Conservation (phyloP, 1,139 yeast species). For the Yamadazyma spencermartinsiae region DNA sequence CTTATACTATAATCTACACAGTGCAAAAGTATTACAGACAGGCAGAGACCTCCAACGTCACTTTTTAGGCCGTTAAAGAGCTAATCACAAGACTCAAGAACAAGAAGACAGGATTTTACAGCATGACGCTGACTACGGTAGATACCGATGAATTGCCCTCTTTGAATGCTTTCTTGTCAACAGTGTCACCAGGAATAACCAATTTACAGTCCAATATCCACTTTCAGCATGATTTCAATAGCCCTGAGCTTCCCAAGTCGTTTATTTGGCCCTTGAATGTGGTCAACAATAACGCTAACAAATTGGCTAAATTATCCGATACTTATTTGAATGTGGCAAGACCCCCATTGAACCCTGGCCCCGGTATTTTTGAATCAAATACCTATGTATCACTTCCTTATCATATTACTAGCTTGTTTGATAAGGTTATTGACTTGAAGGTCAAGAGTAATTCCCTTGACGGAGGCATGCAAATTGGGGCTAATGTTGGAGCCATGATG, state of each 20-base stretch:
- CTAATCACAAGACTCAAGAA: neutral
- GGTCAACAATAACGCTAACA: constrained; percentile 15
- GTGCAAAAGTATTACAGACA: too few species aligned
- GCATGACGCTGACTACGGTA: constrained; percentile 17
- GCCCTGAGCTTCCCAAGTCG: constrained; percentile 11
- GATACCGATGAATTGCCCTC: constrained; percentile 23
- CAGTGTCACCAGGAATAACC: constrained; percentile 42
- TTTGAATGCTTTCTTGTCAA: constrained; percentile 30
- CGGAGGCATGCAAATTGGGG: constrained; percentile 55
- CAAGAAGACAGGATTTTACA: too few species aligned
- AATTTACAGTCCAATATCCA: constrained; percentile 37
- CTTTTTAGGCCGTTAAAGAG: too few species aligned
- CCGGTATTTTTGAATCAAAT: constrained; percentile 33
- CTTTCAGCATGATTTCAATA: constrained; percentile 22
- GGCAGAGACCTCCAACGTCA: too few species aligned
- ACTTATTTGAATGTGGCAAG: constrained; percentile 40
- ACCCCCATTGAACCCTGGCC: constrained; percentile 30
- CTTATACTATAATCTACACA: too few species aligned
- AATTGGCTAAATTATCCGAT: constrained; percentile 21
- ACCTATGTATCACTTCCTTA: constrained; percentile 46
- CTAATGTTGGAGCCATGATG: constrained; percentile 51
- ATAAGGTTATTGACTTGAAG: constrained; percentile 23
- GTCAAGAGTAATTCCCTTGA: constrained; percentile 36
- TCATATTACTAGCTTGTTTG: constrained; percentile 38
- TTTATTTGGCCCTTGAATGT: constrained; percentile 38